Evolutionary conservation across 2,329 filamentous ascomycete species (phyloP).

Genomic region (Cyanodermella asteris): DNA sequence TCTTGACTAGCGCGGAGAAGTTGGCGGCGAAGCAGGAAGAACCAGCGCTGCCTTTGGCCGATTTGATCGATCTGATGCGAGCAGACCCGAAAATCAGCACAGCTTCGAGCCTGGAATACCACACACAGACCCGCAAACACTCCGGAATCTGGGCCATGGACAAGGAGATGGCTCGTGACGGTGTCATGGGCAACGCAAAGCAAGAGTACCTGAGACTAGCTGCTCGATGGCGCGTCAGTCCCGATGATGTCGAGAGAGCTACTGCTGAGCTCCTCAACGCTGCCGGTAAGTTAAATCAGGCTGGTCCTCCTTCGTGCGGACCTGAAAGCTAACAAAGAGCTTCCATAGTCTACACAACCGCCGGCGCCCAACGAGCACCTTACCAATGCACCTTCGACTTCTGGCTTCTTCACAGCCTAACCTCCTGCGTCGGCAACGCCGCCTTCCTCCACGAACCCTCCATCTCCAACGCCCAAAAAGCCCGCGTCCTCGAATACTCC

Average conservation of each 20-base stretch:
- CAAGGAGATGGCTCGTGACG: slow-evolving; percentile 3
- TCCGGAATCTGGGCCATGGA: slow-evolving; percentile 1
- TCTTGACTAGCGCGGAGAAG: slow-evolving; percentile 1
- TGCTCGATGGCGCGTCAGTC: neutral
- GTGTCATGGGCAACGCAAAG: slow-evolving; percentile 2
- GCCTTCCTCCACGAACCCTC: slow-evolving; percentile 2
- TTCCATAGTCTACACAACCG: neutral
- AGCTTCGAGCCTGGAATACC: slow-evolving; percentile 2
- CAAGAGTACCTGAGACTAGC: slow-evolving; percentile 1
- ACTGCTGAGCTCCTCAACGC: slow-evolving; percentile 2
- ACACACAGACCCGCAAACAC: neutral
- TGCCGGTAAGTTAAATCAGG: slow-evolving; percentile 1
- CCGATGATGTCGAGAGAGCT: slow-evolving; percentile 1
- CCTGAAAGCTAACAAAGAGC: neutral
- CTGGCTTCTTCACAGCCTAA: neutral
- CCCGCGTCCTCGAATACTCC: slow-evolving; percentile 1
- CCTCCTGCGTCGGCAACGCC: neutral
- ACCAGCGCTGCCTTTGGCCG: slow-evolving; percentile 1
- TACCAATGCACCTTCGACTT: neutral
- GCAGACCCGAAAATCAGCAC: neutral
- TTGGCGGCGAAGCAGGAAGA: neutral
- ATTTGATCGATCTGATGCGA: neutral
- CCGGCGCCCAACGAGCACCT: neutral
- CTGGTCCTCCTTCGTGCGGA: neutral
- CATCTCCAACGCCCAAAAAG: slow-evolving; percentile 1